phyloP scores from a whole-genome alignment of 345 rosid species.

The Lepidium aucheri region DNA sequence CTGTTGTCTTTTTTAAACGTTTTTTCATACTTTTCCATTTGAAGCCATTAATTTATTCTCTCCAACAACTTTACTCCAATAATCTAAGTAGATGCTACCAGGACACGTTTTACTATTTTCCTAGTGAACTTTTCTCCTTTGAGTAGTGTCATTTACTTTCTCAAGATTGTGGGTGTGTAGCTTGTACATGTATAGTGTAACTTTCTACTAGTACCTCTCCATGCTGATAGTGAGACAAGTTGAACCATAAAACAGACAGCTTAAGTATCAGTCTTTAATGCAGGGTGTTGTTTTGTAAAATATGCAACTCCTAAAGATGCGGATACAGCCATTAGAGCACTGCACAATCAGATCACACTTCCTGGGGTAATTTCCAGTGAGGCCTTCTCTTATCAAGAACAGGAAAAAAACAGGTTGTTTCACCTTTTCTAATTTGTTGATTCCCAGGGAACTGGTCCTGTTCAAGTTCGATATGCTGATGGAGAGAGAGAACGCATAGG shows the following conservation, averaged over 20 bases:
- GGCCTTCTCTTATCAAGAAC: constrained; percentile 8
- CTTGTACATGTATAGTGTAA: constrained; percentile 8
- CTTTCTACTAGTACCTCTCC: constrained; percentile 1
- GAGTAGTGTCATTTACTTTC: constrained; percentile 1
- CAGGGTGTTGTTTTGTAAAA: constrained; percentile 99
- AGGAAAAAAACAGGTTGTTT: background rate
- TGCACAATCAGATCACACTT: constrained; percentile 83
- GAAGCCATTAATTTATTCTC: constrained; percentile 3
- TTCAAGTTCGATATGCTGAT: constrained; percentile 98
- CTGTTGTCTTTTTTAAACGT: background rate
- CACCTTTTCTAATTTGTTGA: constrained; percentile 12
- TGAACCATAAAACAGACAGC: constrained; percentile 32
- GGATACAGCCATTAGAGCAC: constrained; percentile 90
- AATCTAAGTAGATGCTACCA: constrained; percentile 13
- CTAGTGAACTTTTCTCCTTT: background rate
- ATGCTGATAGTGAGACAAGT: constrained; percentile 14
- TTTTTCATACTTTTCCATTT: background rate
- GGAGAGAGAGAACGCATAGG: constrained; percentile 99
- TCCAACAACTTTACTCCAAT: constrained; percentile 12
- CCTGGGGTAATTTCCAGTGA: constrained; percentile 66
- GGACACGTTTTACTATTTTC: background rate
- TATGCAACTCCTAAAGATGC: constrained; percentile 90
- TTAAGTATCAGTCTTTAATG: constrained; percentile 37
- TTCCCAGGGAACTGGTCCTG: constrained; percentile 84
- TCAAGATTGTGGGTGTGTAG: background rate